Evolutionary conservation across 305 asterid genomes (phyloP).

Genomic region (Solanum hybrid): DNA sequence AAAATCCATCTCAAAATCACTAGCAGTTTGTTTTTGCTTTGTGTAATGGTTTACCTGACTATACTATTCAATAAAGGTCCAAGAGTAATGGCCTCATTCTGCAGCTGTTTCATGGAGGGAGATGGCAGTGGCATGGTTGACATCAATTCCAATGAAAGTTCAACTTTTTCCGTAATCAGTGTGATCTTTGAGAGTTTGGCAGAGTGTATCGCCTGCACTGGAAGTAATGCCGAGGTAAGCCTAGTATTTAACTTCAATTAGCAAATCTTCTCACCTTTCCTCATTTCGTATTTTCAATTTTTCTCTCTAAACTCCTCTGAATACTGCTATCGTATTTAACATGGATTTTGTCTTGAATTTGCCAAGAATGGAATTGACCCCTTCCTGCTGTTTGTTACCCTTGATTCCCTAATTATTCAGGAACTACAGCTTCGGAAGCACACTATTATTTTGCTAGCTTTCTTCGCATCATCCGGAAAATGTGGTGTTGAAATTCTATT

Average conservation of each 20-base stretch:
- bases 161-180: constrained; percentile 34
- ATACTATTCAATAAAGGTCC: constrained; percentile 54
- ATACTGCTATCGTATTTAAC: background rate
- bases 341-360: constrained; percentile 6
- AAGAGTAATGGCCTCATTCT: constrained; percentile 49
- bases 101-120: constrained; percentile 39
- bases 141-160: constrained; percentile 18
- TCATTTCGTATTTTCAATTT: background rate
- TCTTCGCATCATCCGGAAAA: constrained; percentile 71
- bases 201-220: constrained; percentile 61
- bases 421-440: constrained; percentile 81
- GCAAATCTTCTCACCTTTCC: background rate
- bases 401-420: constrained; percentile 34
- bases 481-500: constrained; percentile 61
- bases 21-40: constrained; percentile 2
- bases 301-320: background rate
- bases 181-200: constrained; percentile 58
- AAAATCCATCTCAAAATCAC: background rate
- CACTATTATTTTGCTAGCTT: constrained; percentile 67
- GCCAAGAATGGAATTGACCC: background rate
- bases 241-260: background rate
- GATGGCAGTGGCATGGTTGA: constrained; percentile 25
- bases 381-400: background rate
- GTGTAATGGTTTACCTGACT: constrained; percentile 6
- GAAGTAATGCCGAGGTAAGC: constrained; percentile 58